Percentiles rank a stretch among this genome's conserved stretches.
Evolutionary conservation across 2,329 filamentous ascomycete genomes (phyloP).

Genomic region (Cercospora janseana): DNA sequence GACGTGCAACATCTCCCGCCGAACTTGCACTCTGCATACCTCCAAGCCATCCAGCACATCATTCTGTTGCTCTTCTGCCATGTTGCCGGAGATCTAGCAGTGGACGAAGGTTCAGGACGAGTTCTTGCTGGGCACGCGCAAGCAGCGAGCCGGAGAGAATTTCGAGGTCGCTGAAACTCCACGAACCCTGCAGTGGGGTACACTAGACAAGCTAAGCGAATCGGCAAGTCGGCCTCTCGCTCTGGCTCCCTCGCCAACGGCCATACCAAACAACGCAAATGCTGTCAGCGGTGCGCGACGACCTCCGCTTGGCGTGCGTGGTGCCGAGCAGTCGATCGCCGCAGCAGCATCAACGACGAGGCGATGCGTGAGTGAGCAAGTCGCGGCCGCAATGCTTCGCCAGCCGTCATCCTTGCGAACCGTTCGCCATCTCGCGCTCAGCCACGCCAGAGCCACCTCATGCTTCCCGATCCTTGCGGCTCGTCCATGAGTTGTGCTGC

Average conservation of each 20-base stretch:
- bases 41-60: slow-evolving; percentile 27
- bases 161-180: slow-evolving; percentile 9
- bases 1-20: neutral
- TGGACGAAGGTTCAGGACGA: neutral
- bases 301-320: no score
- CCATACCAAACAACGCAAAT: slow-evolving; percentile 1
- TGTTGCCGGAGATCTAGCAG: neutral
- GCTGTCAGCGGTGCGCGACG: no score
- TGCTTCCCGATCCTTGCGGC: slow-evolving; percentile 15
- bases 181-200: slow-evolving; percentile 7
- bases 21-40: slow-evolving; percentile 4
- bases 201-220: slow-evolving; percentile 7
- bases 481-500: slow-evolving; percentile 7
- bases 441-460: slow-evolving; percentile 17
- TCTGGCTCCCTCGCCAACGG: slow-evolving; percentile 9
- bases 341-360: no score
- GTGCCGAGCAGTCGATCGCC: no score
- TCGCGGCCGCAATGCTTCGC: neutral
- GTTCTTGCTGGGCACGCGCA: neutral
- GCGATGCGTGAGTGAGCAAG: neutral
- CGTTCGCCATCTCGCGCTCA: slow-evolving; percentile 5
- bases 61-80: slow-evolving; percentile 23
- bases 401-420: neutral
- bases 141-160: slow-evolving; percentile 5
- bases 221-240: slow-evolving; percentile 1